These are phyloP conservation scores for Fusarium sp. DNA, from an alignment of 2,329 filamentous ascomycete species.

Conservation along the genomic window DNA sequence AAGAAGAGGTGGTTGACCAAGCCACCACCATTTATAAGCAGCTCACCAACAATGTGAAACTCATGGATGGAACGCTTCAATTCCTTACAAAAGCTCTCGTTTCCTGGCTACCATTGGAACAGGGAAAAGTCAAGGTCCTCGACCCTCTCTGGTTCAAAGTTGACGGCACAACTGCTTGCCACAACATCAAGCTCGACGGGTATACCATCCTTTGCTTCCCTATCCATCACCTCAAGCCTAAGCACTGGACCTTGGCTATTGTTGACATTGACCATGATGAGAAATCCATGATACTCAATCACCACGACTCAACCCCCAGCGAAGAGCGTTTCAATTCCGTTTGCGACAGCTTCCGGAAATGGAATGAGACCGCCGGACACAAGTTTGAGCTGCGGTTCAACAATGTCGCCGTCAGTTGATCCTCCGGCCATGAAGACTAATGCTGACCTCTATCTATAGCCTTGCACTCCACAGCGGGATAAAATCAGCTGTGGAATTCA, in stretches of 20 bases:
- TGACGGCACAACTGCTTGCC: neutral
- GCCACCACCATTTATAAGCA: neutral
- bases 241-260: slow-evolving; percentile 2
- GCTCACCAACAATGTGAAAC: neutral
- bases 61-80: neutral
- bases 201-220: neutral
- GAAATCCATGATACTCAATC: neutral
- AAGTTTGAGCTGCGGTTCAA: neutral
- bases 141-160: slow-evolving; percentile 13
- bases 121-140: neutral
- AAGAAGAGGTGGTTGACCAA: neutral
- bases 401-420: neutral
- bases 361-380: neutral
- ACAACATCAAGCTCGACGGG: neutral
- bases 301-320: neutral
- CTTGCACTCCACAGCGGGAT: neutral
- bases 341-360: neutral
- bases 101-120: neutral
- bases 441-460: neutral
- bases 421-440: neutral
- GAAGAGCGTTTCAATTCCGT: neutral
- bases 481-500: neutral
- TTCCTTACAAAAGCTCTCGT: neutral
- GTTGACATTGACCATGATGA: neutral
- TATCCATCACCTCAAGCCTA: neutral